Evolutionary conservation across 106 monocot species (phyloP).

Genomic region (Allium sativum): DNA sequence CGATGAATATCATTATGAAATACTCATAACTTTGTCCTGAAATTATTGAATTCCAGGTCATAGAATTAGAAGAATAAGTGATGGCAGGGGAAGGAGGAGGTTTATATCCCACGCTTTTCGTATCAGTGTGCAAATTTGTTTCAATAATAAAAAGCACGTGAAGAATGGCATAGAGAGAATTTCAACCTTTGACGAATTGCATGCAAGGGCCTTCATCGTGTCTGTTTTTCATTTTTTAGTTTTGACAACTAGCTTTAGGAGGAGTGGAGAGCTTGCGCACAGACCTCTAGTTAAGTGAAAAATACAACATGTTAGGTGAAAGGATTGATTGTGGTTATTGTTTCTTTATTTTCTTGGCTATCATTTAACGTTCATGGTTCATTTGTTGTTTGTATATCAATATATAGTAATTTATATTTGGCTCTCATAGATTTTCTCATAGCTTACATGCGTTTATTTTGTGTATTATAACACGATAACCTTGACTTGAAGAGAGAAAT

Average conservation of each 20-base stretch:
- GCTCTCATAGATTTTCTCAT: no score
- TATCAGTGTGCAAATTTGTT: not conserved
- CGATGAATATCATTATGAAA: not conserved
- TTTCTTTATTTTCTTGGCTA: no score
- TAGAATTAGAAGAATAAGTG: constrained; percentile 15
- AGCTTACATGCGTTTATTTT: no score
- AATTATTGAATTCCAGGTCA: constrained; percentile 5
- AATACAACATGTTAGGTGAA: no score
- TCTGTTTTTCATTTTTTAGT: constrained; percentile 1
- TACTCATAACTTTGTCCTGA: not conserved
- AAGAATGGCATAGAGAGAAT: not conserved
- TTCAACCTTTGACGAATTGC: not conserved
- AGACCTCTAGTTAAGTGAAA: not conserved
- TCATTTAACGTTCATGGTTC: no score
- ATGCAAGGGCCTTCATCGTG: constrained; percentile 6
- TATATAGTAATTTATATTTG: no score
- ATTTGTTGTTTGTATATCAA: no score
- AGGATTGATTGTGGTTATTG: no score
- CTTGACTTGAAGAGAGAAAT: no score
- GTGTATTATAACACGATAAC: no score
- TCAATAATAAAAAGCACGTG: constrained; percentile 2
- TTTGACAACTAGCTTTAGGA: not conserved
- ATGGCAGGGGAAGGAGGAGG: constrained; percentile 6
- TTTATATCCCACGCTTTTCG: constrained; percentile 9
- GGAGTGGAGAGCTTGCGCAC: constrained; percentile 7